A percentile compares a stretch with the other conserved stretches of the same genome.
phyloP scores from a whole-genome alignment of 2,329 filamentous ascomycete species.

The Fusarium nurragi region DNA sequence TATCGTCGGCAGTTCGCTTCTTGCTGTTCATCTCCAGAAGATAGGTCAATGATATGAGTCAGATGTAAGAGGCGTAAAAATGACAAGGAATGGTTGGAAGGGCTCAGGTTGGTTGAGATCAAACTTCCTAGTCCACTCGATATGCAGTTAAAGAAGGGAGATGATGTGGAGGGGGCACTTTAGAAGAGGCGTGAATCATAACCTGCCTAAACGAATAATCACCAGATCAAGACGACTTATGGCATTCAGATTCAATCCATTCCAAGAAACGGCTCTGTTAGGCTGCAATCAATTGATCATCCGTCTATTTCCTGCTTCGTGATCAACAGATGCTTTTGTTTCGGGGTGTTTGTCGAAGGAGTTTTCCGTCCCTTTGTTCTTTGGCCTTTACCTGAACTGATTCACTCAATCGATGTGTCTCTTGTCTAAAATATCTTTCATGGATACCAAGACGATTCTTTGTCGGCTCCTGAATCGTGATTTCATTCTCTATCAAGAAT shows the following conservation, averaged over 20 bases:
- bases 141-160: neutral
- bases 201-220: neutral
- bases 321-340: too few relatives aligned
- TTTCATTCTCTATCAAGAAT: neutral
- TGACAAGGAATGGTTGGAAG: too few relatives aligned
- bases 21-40: neutral
- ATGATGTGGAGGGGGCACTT: neutral
- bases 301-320: neutral
- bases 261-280: neutral
- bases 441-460: neutral
- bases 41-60: neutral
- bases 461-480: neutral
- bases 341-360: neutral
- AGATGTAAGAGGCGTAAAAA: too few relatives aligned
- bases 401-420: too few relatives aligned
- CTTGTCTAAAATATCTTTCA: too few relatives aligned
- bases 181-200: neutral
- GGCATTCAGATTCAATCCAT: neutral
- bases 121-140: too few relatives aligned
- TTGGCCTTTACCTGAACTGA: neutral
- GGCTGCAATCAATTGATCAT: neutral
- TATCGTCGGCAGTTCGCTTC: neutral
- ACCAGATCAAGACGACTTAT: neutral
- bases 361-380: neutral
- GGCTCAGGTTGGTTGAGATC: too few relatives aligned